A percentile compares a stretch with the other conserved stretches of the same genome.
Conservation (phyloP, 2,329 filamentous ascomycete species). For the Pyrenophora graminea region DNA sequence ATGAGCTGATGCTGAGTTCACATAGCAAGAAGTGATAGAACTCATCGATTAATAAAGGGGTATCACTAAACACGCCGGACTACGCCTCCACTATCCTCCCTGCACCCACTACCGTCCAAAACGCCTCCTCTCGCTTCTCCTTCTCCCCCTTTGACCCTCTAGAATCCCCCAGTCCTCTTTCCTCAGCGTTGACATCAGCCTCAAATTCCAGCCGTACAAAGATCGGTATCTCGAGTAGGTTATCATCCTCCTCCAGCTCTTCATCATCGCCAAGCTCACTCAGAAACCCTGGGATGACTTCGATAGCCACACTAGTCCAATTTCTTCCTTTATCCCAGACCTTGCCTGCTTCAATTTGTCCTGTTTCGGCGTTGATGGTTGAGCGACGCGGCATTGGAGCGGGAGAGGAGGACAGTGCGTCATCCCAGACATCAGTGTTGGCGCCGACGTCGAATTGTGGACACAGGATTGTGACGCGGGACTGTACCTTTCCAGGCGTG, state of each 20-base stretch:
- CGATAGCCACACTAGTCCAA: constrained; percentile 91
- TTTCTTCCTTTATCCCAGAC: constrained; percentile 95
- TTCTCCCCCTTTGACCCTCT: constrained; percentile 63
- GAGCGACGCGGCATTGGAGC: constrained; percentile 43
- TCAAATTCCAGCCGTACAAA: constrained; percentile 94
- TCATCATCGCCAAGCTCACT: constrained; percentile 22
- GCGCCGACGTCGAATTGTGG: constrained; percentile 93
- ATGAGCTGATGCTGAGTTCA: too few species aligned
- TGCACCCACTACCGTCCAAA: constrained; percentile 91
- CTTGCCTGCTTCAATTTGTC: constrained; percentile 78
- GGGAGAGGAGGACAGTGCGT: constrained; percentile 66
- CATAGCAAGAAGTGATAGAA: not conserved
- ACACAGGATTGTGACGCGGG: constrained; percentile 87
- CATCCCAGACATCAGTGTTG: constrained; percentile 93
- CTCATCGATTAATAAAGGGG: not conserved
- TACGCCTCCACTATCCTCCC: constrained; percentile 67
- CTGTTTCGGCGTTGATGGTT: constrained; percentile 26
- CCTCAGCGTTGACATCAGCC: constrained; percentile 66
- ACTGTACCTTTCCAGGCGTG: constrained; percentile 43
- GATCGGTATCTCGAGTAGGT: constrained; percentile 85
- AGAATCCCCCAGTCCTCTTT: constrained; percentile 40
- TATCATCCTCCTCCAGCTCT: constrained; percentile 57
- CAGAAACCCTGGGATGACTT: constrained; percentile 70
- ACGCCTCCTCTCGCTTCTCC: constrained; percentile 84
- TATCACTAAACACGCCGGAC: constrained; percentile 4